Evolutionary conservation across 768 basidiomycete species (phyloP), one percentile per base, ranked within the genome.

Genomic region (Cyclocybe aegerita): DNA sequence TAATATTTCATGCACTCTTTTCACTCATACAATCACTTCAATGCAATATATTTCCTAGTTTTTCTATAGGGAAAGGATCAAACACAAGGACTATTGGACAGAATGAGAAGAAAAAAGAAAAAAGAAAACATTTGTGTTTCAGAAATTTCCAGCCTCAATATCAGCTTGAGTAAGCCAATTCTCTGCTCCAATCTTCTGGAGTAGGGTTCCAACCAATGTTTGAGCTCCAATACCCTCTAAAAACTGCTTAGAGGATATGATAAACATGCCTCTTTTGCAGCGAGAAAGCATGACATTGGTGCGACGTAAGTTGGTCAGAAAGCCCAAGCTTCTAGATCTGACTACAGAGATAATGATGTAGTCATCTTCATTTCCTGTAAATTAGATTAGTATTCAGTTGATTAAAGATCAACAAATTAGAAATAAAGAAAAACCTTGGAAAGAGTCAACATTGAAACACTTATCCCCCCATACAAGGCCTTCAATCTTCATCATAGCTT

Each of bases 261-360:
- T 86, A 50, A 83, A 82, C 89, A 93, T 92, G 30, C 83, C 85
- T 43, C 69, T 74, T 64, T 86, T 86, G 75, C 86, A 90, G 34
- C 91, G 80, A 41, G 83, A 86, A 7, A 93, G 82, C 89, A 93
- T 91, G 50, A 93, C 90, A 83, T 93, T 93, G 46, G 87, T 85
- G 12, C 91, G 77, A 29, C 85, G 77, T 8, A 75, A 56, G 58
- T 83, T 83, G 10, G 66, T 61, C 32, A 93, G 71, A 56, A 93
- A 93, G 4, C 90, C 91, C 41, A 86, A 70, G 0, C 66, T 71
- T 15, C 67, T 70, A 44, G 73, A 70, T 30, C 90, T 76, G 7
- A 88, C 87, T 48, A 89, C 57, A 30, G 86, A 88, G 43, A 91
- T 82, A 47, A 91, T 76, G 36, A 91, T 87, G 39, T 77, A 82